Evolutionary conservation across 1,284 basidiomycete genomes (phyloP).

Genomic region (Apiotrichum mycotoxinovorans): DNA sequence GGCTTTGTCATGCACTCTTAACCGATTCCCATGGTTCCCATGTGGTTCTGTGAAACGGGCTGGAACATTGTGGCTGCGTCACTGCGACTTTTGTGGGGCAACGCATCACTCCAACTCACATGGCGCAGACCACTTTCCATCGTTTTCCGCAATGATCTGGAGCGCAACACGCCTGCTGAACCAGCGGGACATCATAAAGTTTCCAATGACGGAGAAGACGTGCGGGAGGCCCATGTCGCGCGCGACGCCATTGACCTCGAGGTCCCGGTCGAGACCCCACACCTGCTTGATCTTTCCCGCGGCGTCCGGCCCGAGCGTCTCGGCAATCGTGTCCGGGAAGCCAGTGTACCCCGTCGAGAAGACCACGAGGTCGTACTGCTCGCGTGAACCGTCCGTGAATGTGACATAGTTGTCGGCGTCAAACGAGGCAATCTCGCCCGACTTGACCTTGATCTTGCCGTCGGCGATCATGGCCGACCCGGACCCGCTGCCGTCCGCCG

Average conservation of each 20-base stretch:
- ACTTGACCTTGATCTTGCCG: slow-evolving; percentile 70
- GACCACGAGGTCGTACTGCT: slow-evolving; percentile 65
- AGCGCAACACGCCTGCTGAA: slow-evolving; percentile 60
- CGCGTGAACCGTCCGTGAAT: slow-evolving; percentile 62
- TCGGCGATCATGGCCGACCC: slow-evolving; percentile 63
- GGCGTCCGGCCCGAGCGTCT: slow-evolving; percentile 56
- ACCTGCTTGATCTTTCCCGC: slow-evolving; percentile 54
- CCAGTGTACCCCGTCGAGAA: slow-evolving; percentile 60
- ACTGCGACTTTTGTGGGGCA: too few species aligned
- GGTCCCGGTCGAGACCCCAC: slow-evolving; percentile 60
- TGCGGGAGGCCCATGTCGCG: slow-evolving; percentile 54
- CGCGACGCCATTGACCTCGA: slow-evolving; percentile 57
- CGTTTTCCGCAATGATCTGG: slow-evolving; percentile 62
- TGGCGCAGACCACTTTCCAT: slow-evolving; percentile 53
- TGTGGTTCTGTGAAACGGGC: too few species aligned
- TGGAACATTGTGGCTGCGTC: too few species aligned
- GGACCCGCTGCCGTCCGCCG: slow-evolving; percentile 51
- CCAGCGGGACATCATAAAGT: slow-evolving; percentile 58
- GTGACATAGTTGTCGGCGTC: slow-evolving; percentile 55
- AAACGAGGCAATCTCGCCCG: slow-evolving; percentile 56
- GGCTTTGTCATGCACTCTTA: too few species aligned
- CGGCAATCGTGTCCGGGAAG: slow-evolving; percentile 48
- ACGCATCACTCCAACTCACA: too few species aligned
- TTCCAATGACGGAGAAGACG: slow-evolving; percentile 48
- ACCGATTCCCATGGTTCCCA: too few species aligned